Evolutionary conservation across 1,284 basidiomycete species (phyloP).

Genomic region (Sanguinoderma infundibulare): DNA sequence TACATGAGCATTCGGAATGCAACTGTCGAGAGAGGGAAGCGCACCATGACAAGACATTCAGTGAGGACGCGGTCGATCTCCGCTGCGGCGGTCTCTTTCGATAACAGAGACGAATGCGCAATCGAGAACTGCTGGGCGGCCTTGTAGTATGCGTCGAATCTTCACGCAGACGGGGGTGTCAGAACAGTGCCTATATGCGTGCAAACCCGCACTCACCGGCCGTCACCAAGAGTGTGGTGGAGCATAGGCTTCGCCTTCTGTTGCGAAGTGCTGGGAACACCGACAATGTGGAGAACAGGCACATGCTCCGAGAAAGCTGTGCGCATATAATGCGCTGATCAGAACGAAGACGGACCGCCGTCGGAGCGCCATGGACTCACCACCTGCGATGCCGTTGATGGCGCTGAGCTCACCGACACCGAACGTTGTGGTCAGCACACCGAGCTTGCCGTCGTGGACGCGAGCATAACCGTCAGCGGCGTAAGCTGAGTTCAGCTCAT

Average conservation of each 20-base stretch:
- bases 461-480: conserved; percentile 96
- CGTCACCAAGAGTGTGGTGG: conserved; percentile 89
- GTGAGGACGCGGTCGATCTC: conserved; percentile 85
- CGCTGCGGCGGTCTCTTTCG: conserved; percentile 56
- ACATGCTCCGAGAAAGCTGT: conserved; percentile 87
- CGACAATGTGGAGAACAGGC: conserved; percentile 91
- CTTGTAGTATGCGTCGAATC: conserved; percentile 79
- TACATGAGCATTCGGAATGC: too few species aligned
- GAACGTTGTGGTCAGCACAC: conserved; percentile 85
- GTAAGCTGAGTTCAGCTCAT: conserved; percentile 88
- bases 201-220: conserved; percentile 47
- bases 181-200: not conserved
- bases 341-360: not conserved
- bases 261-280: conserved; percentile 79
- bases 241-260: conserved; percentile 74
- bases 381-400: conserved; percentile 80
- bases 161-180: conserved; percentile 27
- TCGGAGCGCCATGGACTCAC: conserved; percentile 36
- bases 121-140: conserved; percentile 81
- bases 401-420: conserved; percentile 91
- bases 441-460: conserved; percentile 74
- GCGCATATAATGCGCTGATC: not conserved
- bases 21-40: conserved; percentile 14
- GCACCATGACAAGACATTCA: conserved; percentile 69
- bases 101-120: conserved; percentile 66